Conservation (phyloP, 257 asterid genomes). For the Solanum verrucosum region DNA sequence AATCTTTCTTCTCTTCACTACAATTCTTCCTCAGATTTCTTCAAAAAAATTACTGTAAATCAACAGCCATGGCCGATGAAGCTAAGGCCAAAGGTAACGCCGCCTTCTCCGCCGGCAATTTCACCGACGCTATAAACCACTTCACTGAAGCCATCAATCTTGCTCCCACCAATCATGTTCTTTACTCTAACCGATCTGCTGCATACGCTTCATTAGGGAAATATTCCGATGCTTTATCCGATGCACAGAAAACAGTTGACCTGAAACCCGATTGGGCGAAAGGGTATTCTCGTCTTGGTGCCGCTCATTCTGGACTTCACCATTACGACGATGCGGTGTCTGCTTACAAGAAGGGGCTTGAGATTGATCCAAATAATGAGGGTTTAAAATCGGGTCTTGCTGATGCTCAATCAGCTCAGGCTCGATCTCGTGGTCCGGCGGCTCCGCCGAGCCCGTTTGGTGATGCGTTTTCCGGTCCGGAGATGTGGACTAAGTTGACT, state of each 20-base stretch:
- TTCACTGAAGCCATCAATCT: conserved; percentile 72
- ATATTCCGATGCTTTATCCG: conserved; percentile 66
- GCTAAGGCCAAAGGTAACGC: conserved; percentile 92
- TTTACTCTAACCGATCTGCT: conserved; percentile 94
- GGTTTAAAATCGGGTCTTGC: conserved; percentile 72
- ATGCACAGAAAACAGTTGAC: conserved; percentile 80
- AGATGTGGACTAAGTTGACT: conserved; percentile 57
- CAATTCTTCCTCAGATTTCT: background rate
- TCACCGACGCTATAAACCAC: conserved; percentile 49
- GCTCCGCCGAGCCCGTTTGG: conserved; percentile 47
- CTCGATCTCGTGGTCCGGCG: conserved; percentile 18
- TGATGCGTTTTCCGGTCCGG: conserved; percentile 40
- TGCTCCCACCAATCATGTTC: conserved; percentile 68
- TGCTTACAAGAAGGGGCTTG: conserved; percentile 68
- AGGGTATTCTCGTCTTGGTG: conserved; percentile 91
- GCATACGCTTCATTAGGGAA: conserved; percentile 62
- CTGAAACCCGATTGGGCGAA: conserved; percentile 80
- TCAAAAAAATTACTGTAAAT: background rate
- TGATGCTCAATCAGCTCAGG: conserved; percentile 56
- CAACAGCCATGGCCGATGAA: conserved; percentile 65
- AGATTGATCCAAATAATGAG: conserved; percentile 75
- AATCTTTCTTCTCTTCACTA: background rate
- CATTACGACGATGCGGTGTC: conserved; percentile 47
- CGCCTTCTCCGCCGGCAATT: conserved; percentile 78
- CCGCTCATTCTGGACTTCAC: conserved; percentile 67